Conservation (phyloP, 139 green algal species). For the Yamagishiella unicocca region DNA sequence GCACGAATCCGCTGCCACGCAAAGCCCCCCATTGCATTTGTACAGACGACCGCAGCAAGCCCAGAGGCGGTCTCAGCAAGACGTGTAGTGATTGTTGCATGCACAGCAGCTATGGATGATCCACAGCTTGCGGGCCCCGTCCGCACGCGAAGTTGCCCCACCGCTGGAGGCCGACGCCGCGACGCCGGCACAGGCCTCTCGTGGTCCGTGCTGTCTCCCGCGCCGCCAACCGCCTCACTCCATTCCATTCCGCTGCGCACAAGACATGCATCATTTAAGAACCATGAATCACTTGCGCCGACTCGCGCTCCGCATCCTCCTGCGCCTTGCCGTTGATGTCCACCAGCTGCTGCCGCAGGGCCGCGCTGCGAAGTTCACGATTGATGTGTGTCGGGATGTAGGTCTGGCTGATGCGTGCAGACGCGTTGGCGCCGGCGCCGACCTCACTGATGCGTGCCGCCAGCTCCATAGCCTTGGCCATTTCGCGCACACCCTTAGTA, state of each 20-base stretch:
- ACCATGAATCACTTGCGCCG: conserved; percentile 37
- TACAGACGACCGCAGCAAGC: no score
- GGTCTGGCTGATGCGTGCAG: conserved; percentile 62
- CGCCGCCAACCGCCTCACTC: background rate
- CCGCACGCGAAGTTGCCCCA: no score
- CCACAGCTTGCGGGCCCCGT: no score
- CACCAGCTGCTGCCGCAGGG: background rate
- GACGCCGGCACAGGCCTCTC: no score
- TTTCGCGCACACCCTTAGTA: conserved; percentile 63
- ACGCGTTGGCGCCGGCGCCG: background rate
- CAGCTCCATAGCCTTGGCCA: conserved; percentile 66
- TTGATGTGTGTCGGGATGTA: conserved; percentile 58
- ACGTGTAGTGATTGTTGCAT: no score
- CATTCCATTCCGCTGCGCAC: background rate
- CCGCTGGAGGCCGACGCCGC: no score
- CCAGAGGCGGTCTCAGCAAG: no score
- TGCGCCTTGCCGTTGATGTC: background rate
- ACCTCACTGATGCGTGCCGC: conserved; percentile 64
- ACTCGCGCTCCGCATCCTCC: background rate
- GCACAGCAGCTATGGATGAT: no score
- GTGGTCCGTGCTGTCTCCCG: no score
- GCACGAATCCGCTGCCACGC: background rate
- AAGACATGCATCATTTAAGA: background rate
- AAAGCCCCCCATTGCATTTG: background rate
- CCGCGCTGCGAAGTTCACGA: background rate